Conservation (phyloP, 176 grass and related monocot genomes). For the Chrysopogon serrulatus region DNA sequence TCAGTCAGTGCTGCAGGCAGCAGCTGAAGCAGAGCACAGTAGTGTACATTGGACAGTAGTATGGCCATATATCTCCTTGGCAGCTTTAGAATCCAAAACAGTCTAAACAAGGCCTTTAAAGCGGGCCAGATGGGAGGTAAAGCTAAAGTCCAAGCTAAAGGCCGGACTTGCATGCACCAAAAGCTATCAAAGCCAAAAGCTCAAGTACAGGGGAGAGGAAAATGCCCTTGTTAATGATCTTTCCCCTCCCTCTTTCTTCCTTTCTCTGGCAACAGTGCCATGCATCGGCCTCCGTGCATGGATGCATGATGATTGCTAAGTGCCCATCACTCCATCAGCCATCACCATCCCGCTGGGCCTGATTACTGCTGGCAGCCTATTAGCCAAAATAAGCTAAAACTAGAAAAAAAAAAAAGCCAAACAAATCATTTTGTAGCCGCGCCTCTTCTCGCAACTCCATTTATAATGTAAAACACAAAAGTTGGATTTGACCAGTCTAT, state of each 20-base stretch:
- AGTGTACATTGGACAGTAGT: not conserved
- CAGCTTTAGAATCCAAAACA: constrained; percentile 30
- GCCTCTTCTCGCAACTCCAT: too few species aligned
- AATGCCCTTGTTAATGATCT: not conserved
- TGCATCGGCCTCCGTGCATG: constrained; percentile 30
- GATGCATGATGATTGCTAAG: not conserved
- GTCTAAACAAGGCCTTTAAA: constrained; percentile 52
- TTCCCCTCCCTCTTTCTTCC: not conserved
- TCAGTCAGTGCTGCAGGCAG: not conserved
- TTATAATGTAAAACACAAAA: too few species aligned
- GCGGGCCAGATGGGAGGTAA: constrained; percentile 9
- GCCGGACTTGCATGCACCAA: not conserved
- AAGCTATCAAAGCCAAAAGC: constrained; percentile 23
- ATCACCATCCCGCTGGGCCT: not conserved
- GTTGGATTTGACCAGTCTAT: too few species aligned
- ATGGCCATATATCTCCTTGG: constrained; percentile 6
- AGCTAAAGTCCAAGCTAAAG: constrained; percentile 23
- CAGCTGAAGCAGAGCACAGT: not conserved
- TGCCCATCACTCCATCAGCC: not conserved
- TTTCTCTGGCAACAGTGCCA: not conserved
- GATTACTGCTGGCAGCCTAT: not conserved
- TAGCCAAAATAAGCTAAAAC: too few species aligned
- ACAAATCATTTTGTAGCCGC: too few species aligned
- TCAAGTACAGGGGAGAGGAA: not conserved
- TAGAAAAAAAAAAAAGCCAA: too few species aligned